Evolutionary conservation across 805 yeast genomes (phyloP), one percentile per base, ranked within the genome.

Genomic region (Candida vartiovaarae): DNA sequence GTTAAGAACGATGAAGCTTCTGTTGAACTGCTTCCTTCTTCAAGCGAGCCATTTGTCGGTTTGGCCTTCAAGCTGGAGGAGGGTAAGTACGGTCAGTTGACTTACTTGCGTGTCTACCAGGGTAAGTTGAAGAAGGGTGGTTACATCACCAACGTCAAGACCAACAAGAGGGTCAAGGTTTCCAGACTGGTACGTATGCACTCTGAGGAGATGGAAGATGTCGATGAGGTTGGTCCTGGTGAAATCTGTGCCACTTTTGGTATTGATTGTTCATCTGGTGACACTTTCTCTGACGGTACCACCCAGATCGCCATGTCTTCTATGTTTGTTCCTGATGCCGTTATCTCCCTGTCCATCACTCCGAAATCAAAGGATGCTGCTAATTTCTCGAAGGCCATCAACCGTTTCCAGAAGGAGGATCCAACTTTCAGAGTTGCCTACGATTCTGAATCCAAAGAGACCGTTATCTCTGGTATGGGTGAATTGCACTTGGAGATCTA

Each of bases 181-280:
- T 76, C 97, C 10, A 78, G 99, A 60, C 75, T 93, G 58, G 99
- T 89, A 41, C 84, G 98, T 70, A 93, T 93, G 99, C 98, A 93
- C 71, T 88, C 97, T 28, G 87, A 90, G 50, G 99, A 93, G 63
- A 90, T 93, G 98, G 99, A 93, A 71, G 99, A 93, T 62, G 93
- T 88, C 40, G 85, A 82, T 39, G 97, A 90, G 68, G 83, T 88
- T 59, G 93, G 91, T 24, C 91, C 98, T 29, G 99, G 99, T 64
- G 99, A 93, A 71, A 93, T 93, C 57, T 93, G 99, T 71, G 99
- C 99, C 43, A 91, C 98, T 46, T 93, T 93, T 58, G 99, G 99
- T 68, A 86, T 93, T 55, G 99, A 93, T 65, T 93, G 99, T 75
- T 82, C 98, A 8, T 93, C 99, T 10, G 99, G 99, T 60, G 99